These are phyloP conservation scores for Aspergillus felis DNA, from an alignment of 2,329 filamentous ascomycete species.

Conservation along the genomic window DNA sequence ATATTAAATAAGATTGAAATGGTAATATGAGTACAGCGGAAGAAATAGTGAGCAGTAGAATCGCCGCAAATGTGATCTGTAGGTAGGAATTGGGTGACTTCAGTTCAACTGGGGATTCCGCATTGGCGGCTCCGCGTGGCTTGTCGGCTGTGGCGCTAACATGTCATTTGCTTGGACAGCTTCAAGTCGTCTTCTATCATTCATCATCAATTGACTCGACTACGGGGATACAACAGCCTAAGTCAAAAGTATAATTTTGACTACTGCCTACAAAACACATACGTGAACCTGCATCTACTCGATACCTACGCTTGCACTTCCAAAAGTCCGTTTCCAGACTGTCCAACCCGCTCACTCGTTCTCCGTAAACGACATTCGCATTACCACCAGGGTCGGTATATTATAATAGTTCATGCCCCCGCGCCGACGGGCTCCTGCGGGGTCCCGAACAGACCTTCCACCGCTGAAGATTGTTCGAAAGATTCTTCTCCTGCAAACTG, in stretches of 20 bases:
- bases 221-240: background rate
- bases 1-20: background rate
- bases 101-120: background rate
- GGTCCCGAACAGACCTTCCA: slow-evolving; percentile 63
- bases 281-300: background rate
- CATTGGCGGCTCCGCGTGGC: background rate
- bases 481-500: slow-evolving; percentile 61
- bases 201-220: background rate
- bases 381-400: background rate
- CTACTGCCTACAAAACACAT: background rate
- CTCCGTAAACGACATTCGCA: background rate
- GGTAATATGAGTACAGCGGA: background rate
- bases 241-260: background rate
- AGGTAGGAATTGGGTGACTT: background rate
- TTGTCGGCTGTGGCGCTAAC: background rate
- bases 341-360: background rate
- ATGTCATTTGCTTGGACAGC: background rate
- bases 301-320: background rate
- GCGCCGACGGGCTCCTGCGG: slow-evolving; percentile 59
- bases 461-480: slow-evolving; percentile 64
- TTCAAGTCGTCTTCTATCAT: background rate
- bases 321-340: background rate
- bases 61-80: background rate
- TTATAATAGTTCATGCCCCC: slow-evolving; percentile 33
- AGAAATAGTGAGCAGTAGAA: background rate